Evolutionary conservation across 768 basidiomycete species (phyloP), one percentile per base, ranked within the genome.

Genomic region (button mushroom (Agaricus bisporus)): DNA sequence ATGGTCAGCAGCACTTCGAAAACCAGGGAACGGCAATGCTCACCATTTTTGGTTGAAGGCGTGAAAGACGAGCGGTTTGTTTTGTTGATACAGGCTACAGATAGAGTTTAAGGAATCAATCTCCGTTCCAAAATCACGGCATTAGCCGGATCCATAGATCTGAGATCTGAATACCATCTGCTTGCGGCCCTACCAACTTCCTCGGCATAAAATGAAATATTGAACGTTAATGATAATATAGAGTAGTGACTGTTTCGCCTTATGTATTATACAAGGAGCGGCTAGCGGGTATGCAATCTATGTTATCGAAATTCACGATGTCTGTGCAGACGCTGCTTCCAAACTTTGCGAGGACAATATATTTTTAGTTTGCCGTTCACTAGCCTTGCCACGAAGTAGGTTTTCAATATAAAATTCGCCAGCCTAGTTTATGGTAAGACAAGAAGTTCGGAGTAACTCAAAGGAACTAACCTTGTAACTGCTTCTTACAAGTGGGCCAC

Each of bases 391-490:
- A 57, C 78, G 80, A 55, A 93, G 70, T 3, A 95, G 87, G 61
- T 95, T 95, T 69, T 94, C 91, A 37, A 98, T 91, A 71, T 87
- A 98, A 66, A 82, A 95, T 65, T 98, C 94, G 22, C 94, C 94
- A n/a, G 94, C 94, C 93, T 95, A 47, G n/a, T 32, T 54, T 26
- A 51, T 32, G 22, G 44, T 59, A 47, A 59, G 47, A 52, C 37
- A 53, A 48, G 8, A 22, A 55, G 36, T 20, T 17, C 29, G 43
- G n/a, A 48, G 48, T 9, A 11, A 29, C 37, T 49, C 25, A 28
- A n/a, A 41, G 38, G 14, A 49, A 61, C 78, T 59, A 60, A 91
- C 95, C 87, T 98, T 98, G 68, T 98, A 99, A 65, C 91, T 94
- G 63, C 92, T 95, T 54, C 97, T 79, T 42, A 99, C 95, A 17